Base-by-base conservation (phyloP, 2,329 filamentous ascomycete genomes). In the Shiraia sp. region DNA sequence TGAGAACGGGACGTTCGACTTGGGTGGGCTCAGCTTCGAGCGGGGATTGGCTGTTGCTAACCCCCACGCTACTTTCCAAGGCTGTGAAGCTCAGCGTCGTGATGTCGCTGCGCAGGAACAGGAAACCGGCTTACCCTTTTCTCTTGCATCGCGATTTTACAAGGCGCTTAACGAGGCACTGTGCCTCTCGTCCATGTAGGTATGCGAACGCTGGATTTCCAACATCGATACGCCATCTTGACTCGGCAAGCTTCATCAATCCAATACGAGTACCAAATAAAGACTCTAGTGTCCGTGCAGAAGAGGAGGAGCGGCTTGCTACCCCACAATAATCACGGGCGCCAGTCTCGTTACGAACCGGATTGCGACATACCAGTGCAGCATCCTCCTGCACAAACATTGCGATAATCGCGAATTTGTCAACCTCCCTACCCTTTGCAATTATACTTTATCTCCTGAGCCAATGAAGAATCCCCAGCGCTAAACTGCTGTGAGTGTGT, bases 1-100 rank as follows among this genome's bases (percentile, higher is more conserved):
- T 51, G 35, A 44, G 15, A 10, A 33, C 30, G 28, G 40, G 25
- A 34, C 25, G 35, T 34, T 30, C 35, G 42, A 28, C 25, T 41
- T 31, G 32, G 25, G 26, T 34, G 25, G 24, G 34, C 19, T 22
- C 40, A 53, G 27, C 42, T 31, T 32, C 40, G 33, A 46, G 36
- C 47, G 40, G 45, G 40, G 36, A 40, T 47, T 28, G 32, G 26
- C 31, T 45, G 37, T 47, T 46, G 40, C 42, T 19, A 33, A 40
- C 59, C 63, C 61, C 64, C 64, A 66, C 63, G 57, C 42, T 55
- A 45, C 57, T 55, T 53, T 46, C 47, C 19, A 22, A 22, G 19
- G 19, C 19, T 51, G 34, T 38, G 48, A 46, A 45, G 42, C 52
- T 53, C 53, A 41, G 25, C 41, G 32, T 52, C 35, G 36, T 55